Conservation (phyloP, 2,329 filamentous ascomycete species). For the Trichoderma sp. region DNA sequence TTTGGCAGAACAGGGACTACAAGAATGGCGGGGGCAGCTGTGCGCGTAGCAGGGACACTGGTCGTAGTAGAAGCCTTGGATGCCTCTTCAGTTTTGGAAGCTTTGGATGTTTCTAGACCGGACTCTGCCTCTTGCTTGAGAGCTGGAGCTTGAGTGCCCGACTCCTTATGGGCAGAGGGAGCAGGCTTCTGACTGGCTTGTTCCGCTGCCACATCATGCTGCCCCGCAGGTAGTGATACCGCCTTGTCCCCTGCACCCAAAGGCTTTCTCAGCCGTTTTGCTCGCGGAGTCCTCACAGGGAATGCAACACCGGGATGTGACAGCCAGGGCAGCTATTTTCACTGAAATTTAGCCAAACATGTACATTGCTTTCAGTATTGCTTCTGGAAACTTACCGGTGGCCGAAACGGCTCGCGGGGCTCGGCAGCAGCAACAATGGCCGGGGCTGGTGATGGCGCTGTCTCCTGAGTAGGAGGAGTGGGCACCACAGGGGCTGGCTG, state of each 20-base stretch:
- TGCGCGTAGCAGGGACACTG: slow-evolving; percentile 32
- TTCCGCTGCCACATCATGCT: slow-evolving; percentile 39
- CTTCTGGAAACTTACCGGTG: slow-evolving; percentile 51
- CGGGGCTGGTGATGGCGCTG: not conserved
- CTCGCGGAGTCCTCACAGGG: slow-evolving; percentile 44
- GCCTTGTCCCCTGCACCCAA: slow-evolving; percentile 41
- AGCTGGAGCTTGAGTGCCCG: not conserved
- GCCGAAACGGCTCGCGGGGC: slow-evolving; percentile 43
- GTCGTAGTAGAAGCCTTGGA: slow-evolving; percentile 31
- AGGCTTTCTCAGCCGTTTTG: slow-evolving; percentile 47
- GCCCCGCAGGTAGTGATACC: slow-evolving; percentile 48
- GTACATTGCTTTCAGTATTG: not conserved
- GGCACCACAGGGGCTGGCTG: slow-evolving; percentile 33
- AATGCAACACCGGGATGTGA: slow-evolving; percentile 55
- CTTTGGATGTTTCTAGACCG: slow-evolving; percentile 26
- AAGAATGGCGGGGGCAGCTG: slow-evolving; percentile 45
- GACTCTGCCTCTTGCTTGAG: slow-evolving; percentile 9
- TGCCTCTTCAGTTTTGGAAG: slow-evolving; percentile 26
- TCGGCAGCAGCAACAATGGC: slow-evolving; percentile 21
- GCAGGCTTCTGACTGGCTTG: slow-evolving; percentile 28
- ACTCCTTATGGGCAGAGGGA: slow-evolving; percentile 22
- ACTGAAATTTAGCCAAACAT: slow-evolving; percentile 3
- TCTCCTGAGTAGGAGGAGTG: slow-evolving; percentile 24
- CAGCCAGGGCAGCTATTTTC: slow-evolving; percentile 57
- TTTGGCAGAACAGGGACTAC: slow-evolving; percentile 53